Evolutionary conservation across 306 rosid genomes (phyloP), one percentile per base, ranked within the genome.

Genomic region (Rubus idaeus): DNA sequence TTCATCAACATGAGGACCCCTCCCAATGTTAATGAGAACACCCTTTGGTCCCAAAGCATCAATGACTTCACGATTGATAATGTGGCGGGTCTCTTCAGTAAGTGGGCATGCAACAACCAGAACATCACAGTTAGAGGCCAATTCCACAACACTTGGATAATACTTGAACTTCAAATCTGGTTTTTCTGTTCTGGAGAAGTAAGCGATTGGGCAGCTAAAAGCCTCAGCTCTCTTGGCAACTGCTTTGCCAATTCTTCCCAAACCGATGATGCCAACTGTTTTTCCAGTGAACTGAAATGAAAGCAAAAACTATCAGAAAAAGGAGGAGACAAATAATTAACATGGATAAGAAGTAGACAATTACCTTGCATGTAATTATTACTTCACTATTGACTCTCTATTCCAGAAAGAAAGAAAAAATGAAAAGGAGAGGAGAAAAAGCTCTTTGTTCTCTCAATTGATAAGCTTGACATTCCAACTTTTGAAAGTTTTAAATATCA

Each of bases 1-100:
- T 74, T 92, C 97, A 30, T 92, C 96, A 11, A 94, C 93, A 14
- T 89, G 98, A 61, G 89, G 83, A n/a, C 97, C 97, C 60, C 97
- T 87, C n/a, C 95, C 97, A 0, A 94, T 80, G 83, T 90, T 94
- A 68, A 94, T 88, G 45, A 94, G 88, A 50, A 66, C 85, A 26
- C 98, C 95, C 78, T 87, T 88, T 1, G 93, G 90, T 63, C 98
- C 98, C 18, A 92, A 83, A 2, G 96, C 96, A 20, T 92, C 51
- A 2, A 94, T 72, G 75, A 94, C 95, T 79, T 88, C 87, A 1
- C 91, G 85, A 58, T 94, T 90, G 80, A 90, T 44, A 17, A 94
- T 87, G 86, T 87, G 88, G 42, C 45, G 83, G 3, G 96, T 94
- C 58, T 90, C 92, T 64, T 83, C 75, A 0, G 90, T 89, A 47